Conservation (phyloP, 495 filamentous ascomycete species). For the Lasiosphaeriaceae sp. region DNA sequence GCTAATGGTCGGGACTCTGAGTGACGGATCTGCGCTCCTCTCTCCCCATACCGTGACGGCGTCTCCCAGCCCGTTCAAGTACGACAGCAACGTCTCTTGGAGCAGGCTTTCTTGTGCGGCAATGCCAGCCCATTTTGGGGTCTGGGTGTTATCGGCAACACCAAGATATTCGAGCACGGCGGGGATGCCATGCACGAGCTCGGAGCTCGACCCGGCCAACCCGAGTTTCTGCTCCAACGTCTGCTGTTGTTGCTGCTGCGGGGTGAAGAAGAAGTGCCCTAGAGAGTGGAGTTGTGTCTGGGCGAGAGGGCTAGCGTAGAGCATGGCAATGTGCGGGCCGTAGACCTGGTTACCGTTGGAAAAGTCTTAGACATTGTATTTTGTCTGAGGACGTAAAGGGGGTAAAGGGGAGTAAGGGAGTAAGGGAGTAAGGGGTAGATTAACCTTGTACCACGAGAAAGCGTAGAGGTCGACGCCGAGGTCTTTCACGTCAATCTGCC, state of each 20-base stretch:
- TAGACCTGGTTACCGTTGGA: constrained; percentile 41
- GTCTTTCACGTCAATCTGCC: constrained; percentile 58
- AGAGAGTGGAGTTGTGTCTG: constrained; percentile 50
- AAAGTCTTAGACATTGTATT: background rate
- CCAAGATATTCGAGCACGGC: constrained; percentile 54
- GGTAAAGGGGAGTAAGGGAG: background rate
- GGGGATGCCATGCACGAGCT: constrained; percentile 58
- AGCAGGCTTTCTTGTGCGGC: constrained; percentile 56
- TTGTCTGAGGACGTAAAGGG: background rate
- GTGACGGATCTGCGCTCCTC: constrained; percentile 32
- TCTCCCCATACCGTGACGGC: constrained; percentile 58
- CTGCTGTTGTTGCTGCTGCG: constrained; percentile 20
- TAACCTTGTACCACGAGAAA: constrained; percentile 71
- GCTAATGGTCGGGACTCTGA: constrained; percentile 62
- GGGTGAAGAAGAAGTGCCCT: constrained; percentile 71
- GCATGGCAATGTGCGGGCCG: constrained; percentile 64
- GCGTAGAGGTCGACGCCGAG: constrained; percentile 70
- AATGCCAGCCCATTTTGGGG: constrained; percentile 48
- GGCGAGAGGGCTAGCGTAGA: constrained; percentile 55
- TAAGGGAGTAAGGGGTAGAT: background rate
- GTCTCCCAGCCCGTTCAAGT: constrained; percentile 39
- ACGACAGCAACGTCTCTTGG: constrained; percentile 53
- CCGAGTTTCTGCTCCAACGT: constrained; percentile 62
- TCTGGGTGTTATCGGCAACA: constrained; percentile 9
- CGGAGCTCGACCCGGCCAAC: constrained; percentile 62